A percentile compares a stretch with the other conserved stretches of the same genome.
Conservation (phyloP, 129 eudicot species). For the Apium graveolens region DNA sequence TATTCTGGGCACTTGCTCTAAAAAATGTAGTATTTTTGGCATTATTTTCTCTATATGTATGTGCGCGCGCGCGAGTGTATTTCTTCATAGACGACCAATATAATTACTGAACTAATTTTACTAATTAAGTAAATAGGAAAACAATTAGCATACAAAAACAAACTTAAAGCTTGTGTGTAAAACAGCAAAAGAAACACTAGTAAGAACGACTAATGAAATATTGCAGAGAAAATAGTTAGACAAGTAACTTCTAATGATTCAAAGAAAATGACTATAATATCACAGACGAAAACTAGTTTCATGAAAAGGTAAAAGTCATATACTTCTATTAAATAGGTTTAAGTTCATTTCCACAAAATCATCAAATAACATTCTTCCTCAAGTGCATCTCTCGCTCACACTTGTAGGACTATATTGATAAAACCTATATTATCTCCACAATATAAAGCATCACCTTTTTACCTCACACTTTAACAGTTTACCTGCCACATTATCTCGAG, state of each 20-base stretch:
- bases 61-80: not conserved
- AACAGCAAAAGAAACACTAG: not conserved
- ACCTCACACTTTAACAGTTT: not conserved
- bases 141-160: not conserved
- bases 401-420: not conserved
- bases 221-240: not conserved
- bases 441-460: not conserved
- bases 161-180: not conserved
- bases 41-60: no score
- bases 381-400: not conserved
- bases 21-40: no score
- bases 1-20: no score
- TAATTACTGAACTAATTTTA: not conserved
- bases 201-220: not conserved
- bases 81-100: not conserved
- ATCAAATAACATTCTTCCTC: not conserved
- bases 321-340: not conserved
- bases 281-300: not conserved
- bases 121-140: not conserved
- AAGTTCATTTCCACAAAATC: not conserved
- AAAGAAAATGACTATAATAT: not conserved
- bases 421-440: not conserved
- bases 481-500: not conserved
- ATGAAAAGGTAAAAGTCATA: not conserved
- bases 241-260: not conserved